Conservation (phyloP, 371 early-diverging fungal species). For the Lichtheimia corymbifera region DNA sequence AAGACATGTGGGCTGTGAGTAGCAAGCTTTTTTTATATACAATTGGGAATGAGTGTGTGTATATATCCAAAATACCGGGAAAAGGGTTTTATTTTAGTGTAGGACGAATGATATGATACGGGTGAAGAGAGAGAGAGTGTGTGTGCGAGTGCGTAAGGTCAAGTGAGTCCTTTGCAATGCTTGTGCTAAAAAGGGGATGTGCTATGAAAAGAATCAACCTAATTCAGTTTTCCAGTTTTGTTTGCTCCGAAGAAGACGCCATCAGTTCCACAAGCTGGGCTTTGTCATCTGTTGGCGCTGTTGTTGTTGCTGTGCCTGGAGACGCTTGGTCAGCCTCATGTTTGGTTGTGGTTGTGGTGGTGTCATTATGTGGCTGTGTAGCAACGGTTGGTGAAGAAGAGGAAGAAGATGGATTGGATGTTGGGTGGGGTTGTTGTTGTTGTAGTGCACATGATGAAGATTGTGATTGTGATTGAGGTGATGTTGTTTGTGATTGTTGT, state of each 20-base stretch:
- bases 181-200: constrained; percentile 4
- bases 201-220: constrained; percentile 6
- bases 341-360: neutral
- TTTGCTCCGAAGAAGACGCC: neutral
- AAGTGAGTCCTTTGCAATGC: constrained; percentile 1
- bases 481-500: constrained; percentile 6
- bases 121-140: no score
- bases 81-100: constrained; percentile 1
- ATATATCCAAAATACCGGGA: neutral
- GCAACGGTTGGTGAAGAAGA: neutral
- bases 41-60: neutral
- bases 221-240: constrained; percentile 7
- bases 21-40: constrained; percentile 12
- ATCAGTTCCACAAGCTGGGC: constrained; percentile 16
- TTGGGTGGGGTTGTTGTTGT: neutral
- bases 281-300: constrained; percentile 2
- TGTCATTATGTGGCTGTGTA: constrained; percentile 6
- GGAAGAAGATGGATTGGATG: neutral
- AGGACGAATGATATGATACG: no score
- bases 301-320: neutral
- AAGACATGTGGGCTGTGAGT: constrained; percentile 1
- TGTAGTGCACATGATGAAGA: constrained; percentile 5
- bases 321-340: constrained; percentile 4
- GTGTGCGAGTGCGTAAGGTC: neutral
- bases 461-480: constrained; percentile 14